Evolutionary conservation across 2,329 filamentous ascomycete genomes (phyloP).

Genomic region (Eutypella sp.): DNA sequence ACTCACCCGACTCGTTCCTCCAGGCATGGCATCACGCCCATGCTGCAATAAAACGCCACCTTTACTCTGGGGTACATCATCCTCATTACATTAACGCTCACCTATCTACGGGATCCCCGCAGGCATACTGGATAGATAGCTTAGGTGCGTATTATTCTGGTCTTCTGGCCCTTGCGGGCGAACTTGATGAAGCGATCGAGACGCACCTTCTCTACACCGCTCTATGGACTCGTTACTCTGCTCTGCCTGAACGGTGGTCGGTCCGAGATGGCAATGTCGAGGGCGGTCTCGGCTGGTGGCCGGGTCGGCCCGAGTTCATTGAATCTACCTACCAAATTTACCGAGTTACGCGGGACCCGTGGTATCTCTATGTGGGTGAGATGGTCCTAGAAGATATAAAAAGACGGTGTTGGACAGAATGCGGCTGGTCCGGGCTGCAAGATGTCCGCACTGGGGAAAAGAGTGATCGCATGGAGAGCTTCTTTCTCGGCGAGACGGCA

Average conservation of each 20-base stretch:
- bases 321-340: conserved; percentile 98
- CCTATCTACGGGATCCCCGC: conserved; percentile 77
- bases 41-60: conserved; percentile 79
- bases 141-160: conserved; percentile 94
- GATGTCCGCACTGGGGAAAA: conserved; percentile 79
- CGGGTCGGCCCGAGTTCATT: conserved; percentile 90
- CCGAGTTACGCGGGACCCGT: conserved; percentile 85
- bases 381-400: conserved; percentile 91
- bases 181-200: conserved; percentile 85
- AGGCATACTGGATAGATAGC: conserved; percentile 94
- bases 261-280: conserved; percentile 79
- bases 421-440: conserved; percentile 88
- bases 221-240: conserved; percentile 91
- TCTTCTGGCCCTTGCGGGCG: conserved; percentile 76
- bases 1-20: conserved; percentile 74
- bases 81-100: conserved; percentile 93
- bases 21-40: conserved; percentile 81
- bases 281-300: conserved; percentile 88
- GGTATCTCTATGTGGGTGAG: conserved; percentile 93
- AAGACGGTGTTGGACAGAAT: conserved; percentile 80
- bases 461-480: conserved; percentile 96
- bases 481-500: conserved; percentile 92
- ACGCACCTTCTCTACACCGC: conserved; percentile 88
- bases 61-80: conserved; percentile 82
- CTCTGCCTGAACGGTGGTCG: conserved; percentile 91